phyloP scores from a whole-genome alignment of 2,329 filamentous ascomycete genomes.

The Colletotrichum musicola region DNA sequence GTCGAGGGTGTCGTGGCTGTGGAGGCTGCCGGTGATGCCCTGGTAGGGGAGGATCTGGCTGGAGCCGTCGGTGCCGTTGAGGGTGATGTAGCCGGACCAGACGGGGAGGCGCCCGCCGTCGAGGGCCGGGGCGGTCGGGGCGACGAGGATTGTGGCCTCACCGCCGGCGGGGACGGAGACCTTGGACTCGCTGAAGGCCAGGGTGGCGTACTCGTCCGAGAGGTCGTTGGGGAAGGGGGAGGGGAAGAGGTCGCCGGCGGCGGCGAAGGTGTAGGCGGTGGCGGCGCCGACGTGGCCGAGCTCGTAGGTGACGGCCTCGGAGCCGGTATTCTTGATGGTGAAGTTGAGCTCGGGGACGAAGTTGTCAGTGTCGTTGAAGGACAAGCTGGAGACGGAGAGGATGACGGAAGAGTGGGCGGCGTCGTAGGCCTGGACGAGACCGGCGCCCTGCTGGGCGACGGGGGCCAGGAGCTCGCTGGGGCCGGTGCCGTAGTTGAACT shows the following conservation, averaged over 20 bases:
- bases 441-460: constrained; percentile 71
- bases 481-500: constrained; percentile 59
- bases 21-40: constrained; percentile 53
- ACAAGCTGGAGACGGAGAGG: constrained; percentile 67
- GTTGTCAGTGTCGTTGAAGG: constrained; percentile 75
- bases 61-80: constrained; percentile 55
- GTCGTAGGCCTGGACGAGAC: constrained; percentile 71
- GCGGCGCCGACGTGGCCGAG: constrained; percentile 63
- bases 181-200: constrained; percentile 56
- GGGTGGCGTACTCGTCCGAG: constrained; percentile 54
- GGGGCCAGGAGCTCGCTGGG: constrained; percentile 61
- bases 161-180: constrained; percentile 58
- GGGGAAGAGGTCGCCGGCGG: constrained; percentile 50
- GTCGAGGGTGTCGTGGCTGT: constrained; percentile 52
- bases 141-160: constrained; percentile 61
- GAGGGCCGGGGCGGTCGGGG: constrained; percentile 55
- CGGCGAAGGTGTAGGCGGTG: constrained; percentile 66
- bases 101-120: constrained; percentile 53
- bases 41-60: constrained; percentile 56
- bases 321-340: constrained; percentile 67
- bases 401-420: constrained; percentile 67
- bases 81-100: constrained; percentile 57
- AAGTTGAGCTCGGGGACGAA: constrained; percentile 63
- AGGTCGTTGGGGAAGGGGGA: constrained; percentile 60
- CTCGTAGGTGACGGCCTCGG: constrained; percentile 62